These are phyloP conservation scores for Xylaria scruposa DNA, from an alignment of 495 filamentous ascomycete species.

Conservation along the genomic window DNA sequence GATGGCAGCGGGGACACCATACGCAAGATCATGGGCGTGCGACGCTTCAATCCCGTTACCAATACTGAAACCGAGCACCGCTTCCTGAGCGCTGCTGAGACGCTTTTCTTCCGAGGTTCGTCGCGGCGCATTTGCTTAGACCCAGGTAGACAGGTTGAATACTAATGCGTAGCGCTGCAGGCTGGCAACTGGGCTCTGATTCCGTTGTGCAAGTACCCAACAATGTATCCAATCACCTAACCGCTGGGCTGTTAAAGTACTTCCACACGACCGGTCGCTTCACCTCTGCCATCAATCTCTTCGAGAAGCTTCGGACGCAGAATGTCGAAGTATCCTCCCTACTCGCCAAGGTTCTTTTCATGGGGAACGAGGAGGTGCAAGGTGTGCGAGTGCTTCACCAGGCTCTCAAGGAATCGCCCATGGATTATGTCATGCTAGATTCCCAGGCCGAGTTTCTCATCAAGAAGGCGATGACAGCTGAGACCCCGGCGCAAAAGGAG, in stretches of 20 bases:
- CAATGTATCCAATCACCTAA: conserved; percentile 94
- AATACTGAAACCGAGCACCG: conserved; percentile 97
- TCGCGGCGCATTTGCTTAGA: not conserved
- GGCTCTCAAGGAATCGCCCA: conserved; percentile 85
- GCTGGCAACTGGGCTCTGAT: conserved; percentile 95
- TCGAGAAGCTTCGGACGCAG: conserved; percentile 89
- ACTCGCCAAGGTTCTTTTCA: conserved; percentile 84
- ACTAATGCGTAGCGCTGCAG: conserved; percentile 50
- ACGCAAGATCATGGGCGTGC: conserved; percentile 89
- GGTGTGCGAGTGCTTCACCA: conserved; percentile 88
- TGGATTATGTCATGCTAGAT: conserved; percentile 95
- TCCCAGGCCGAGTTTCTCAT: conserved; percentile 93
- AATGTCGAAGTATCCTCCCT: conserved; percentile 95
- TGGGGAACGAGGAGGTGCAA: conserved; percentile 95
- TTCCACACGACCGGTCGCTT: conserved; percentile 95
- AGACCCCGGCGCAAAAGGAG: conserved; percentile 55
- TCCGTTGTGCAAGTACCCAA: conserved; percentile 97
- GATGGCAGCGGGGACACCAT: conserved; percentile 90
- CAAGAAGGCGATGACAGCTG: conserved; percentile 70
- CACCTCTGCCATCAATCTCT: conserved; percentile 95
- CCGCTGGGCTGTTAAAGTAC: conserved; percentile 90
- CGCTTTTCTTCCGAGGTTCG: conserved; percentile 90
- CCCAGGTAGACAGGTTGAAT: not conserved
- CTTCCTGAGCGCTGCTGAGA: conserved; percentile 94
- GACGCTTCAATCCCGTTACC: conserved; percentile 95